A percentile compares a stretch with the other conserved stretches of the same genome.
Evolutionary conservation across 2,329 filamentous ascomycete species (phyloP).

Genomic region (Venturia nashicola): DNA sequence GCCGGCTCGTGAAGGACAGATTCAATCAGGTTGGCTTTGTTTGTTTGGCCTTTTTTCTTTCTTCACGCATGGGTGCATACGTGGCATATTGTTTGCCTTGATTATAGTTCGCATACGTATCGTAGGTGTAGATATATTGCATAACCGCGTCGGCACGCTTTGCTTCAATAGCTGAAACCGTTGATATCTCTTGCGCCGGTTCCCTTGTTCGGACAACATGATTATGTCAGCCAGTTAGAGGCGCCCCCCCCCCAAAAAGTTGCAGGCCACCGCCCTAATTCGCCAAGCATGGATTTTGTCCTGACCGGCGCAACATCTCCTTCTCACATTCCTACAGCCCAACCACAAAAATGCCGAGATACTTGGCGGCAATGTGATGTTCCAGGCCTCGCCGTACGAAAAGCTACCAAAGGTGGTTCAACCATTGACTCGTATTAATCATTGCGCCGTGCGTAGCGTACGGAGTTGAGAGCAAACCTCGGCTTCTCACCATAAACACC

Average conservation of each 20-base stretch:
- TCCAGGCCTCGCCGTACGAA: not conserved
- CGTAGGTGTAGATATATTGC: not conserved
- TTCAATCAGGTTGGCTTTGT: too few species aligned
- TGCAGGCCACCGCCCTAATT: too few species aligned
- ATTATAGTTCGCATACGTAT: not conserved
- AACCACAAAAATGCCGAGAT: not conserved
- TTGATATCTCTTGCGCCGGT: too few species aligned
- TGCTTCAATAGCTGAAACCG: too few species aligned
- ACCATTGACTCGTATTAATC: not conserved
- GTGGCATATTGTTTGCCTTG: not conserved
- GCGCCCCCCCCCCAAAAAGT: too few species aligned
- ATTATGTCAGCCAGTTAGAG: too few species aligned
- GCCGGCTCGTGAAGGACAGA: too few species aligned
- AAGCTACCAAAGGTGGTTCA: not conserved
- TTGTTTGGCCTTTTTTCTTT: too few species aligned
- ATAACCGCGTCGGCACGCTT: not conserved
- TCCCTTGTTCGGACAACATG: too few species aligned
- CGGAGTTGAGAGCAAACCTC: not conserved
- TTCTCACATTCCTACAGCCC: not conserved
- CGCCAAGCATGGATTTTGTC: not conserved
- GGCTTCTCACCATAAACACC: not conserved
- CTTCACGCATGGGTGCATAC: too few species aligned
- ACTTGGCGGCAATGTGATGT: not conserved
- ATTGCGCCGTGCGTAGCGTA: not conserved
- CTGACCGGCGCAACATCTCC: not conserved